phyloP scores from a whole-genome alignment of 2,329 filamentous ascomycete genomes.

The Grosmannia clavigera region DNA sequence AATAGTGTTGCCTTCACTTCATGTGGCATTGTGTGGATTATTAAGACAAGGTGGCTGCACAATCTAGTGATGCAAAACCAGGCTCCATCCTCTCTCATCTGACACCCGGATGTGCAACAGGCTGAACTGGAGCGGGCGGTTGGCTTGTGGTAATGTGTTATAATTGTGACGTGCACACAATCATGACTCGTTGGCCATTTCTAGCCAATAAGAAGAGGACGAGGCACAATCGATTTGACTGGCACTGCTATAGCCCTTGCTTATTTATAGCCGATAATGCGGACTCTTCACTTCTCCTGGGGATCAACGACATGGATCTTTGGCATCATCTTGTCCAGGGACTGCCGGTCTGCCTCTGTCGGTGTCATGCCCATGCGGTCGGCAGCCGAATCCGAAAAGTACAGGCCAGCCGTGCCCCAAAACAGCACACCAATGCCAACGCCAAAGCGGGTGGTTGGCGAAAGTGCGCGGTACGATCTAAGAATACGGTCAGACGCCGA shows the following conservation, averaged over 20 bases:
- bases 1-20: too few relatives aligned
- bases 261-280: background rate
- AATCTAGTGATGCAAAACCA: too few relatives aligned
- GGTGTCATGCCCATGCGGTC: constrained; percentile 60
- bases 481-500: background rate
- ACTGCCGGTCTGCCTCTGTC: constrained; percentile 59
- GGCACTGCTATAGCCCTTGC: background rate
- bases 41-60: too few relatives aligned
- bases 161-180: too few relatives aligned
- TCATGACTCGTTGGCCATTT: background rate
- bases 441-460: constrained; percentile 55
- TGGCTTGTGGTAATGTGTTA: too few relatives aligned
- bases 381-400: constrained; percentile 60
- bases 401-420: constrained; percentile 65
- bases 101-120: too few relatives aligned
- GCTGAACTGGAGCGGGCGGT: too few relatives aligned
- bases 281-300: constrained; percentile 13
- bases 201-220: background rate
- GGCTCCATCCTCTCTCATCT: too few relatives aligned
- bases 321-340: constrained; percentile 48
- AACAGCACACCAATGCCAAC: constrained; percentile 64
- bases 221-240: background rate
- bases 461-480: constrained; percentile 60
- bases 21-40: too few relatives aligned
- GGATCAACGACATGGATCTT: constrained; percentile 49